Base-by-base conservation (phyloP, 2,329 filamentous ascomycete genomes). In the Fusarium pilosicola region DNA sequence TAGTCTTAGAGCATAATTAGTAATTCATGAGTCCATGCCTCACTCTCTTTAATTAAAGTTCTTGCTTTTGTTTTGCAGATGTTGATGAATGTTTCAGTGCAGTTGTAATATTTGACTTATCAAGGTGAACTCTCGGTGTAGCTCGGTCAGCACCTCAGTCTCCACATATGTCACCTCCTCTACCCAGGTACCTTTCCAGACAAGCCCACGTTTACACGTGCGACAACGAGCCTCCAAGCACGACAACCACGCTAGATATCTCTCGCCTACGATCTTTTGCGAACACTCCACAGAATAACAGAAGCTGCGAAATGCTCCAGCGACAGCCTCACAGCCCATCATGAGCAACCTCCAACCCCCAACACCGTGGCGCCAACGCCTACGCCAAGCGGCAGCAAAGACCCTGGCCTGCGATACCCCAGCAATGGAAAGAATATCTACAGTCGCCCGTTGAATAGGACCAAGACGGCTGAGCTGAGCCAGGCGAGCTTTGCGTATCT, bases 401-500 rank as follows among this genome's bases (percentile, higher is more conserved):
- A 87, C 74, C 81, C 87, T 39, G 92, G 93, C 32, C 91, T 99
- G 71, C 93, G 95, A 76, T 94, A 97, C 79, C 96, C 96, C 54
- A 94, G 94, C 64, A 97, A 91, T 83, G 94, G 95, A 85, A 98
- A 98, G 86, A 97, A 95, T 74, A 98, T 99, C 85, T 99, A 98
- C 86, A 95, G 98, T 86, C 90, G 96, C 62, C 95, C 97, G 71
- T 87, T 98, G 70, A 98, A 98, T 84, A 93, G 96, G 74, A 93
- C 92, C 78, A 94, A 94, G 82, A 94, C 93, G 77, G 90, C 93
- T 66, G 96, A 98, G 86, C 90, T 97, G 75, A 97, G 95, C 82
- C 93, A 97, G 80, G 91, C 96, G 17, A 95, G 94, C 84, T 98
- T 99, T 84, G 96, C 96, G 46, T 98, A 97, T 83, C 88, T 99